These are phyloP conservation scores for Penicillium sp. DNA, from an alignment of 2,329 filamentous ascomycete genomes.

Conservation along the genomic window DNA sequence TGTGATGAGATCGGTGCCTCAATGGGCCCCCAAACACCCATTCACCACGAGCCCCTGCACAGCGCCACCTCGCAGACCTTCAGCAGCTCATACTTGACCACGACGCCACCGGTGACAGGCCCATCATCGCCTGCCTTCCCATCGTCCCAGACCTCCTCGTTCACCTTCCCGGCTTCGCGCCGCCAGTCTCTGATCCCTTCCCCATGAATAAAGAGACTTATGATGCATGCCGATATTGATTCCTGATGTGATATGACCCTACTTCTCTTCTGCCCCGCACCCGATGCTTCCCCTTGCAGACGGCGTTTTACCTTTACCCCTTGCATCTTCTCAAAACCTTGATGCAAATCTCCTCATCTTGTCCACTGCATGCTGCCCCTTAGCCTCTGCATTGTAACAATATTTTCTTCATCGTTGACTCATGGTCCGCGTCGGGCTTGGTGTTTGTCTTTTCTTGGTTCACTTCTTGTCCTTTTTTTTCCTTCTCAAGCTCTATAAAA, in stretches of 20 bases:
- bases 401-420: slow-evolving; percentile 16
- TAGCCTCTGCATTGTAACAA: slow-evolving; percentile 31
- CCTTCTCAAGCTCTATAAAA: slow-evolving; percentile 7
- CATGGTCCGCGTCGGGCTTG: slow-evolving; percentile 1
- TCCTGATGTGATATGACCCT: slow-evolving; percentile 13
- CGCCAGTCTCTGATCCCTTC: slow-evolving; percentile 29
- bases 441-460: slow-evolving; percentile 9
- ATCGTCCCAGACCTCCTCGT: slow-evolving; percentile 20
- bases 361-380: slow-evolving; percentile 20
- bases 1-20: slow-evolving; percentile 32
- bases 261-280: slow-evolving; percentile 6
- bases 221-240: slow-evolving; percentile 11
- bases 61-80: slow-evolving; percentile 29
- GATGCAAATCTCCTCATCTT: not conserved
- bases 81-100: slow-evolving; percentile 27
- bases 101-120: slow-evolving; percentile 34
- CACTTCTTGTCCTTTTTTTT: not conserved
- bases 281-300: slow-evolving; percentile 13
- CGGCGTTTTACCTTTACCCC: slow-evolving; percentile 3
- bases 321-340: slow-evolving; percentile 6
- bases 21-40: slow-evolving; percentile 21
- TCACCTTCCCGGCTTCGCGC: slow-evolving; percentile 26
- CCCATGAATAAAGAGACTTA: slow-evolving; percentile 11
- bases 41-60: slow-evolving; percentile 21
- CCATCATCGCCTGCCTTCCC: slow-evolving; percentile 36